Conservation (phyloP, 1,139 yeast genomes). For the Nakaseomyces kungkrabaensis region DNA sequence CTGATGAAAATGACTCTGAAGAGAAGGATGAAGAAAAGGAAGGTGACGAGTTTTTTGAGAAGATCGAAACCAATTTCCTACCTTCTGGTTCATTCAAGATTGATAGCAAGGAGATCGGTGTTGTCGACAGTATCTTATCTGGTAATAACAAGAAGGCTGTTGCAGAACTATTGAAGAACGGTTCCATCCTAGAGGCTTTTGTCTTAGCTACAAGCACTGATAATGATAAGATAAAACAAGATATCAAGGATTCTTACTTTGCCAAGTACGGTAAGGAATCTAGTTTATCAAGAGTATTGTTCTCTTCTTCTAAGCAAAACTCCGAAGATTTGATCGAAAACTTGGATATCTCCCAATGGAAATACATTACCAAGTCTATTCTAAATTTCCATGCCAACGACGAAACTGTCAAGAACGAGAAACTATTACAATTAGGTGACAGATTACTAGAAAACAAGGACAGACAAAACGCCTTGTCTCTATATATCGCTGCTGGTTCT, state of each 20-base stretch:
- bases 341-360: constrained; percentile 76
- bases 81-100: constrained; percentile 32
- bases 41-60: constrained; percentile 30
- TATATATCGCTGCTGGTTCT: constrained; percentile 75
- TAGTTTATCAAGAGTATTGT: constrained; percentile 60
- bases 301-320: constrained; percentile 50
- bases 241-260: constrained; percentile 67
- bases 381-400: constrained; percentile 45
- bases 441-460: constrained; percentile 41
- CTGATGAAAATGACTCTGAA: constrained; percentile 27
- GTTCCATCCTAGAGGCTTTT: constrained; percentile 67
- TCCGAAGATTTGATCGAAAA: constrained; percentile 68
- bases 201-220: constrained; percentile 67
- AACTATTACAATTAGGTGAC: constrained; percentile 67
- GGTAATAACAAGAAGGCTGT: constrained; percentile 67
- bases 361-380: constrained; percentile 63
- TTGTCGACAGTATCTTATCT: constrained; percentile 42
- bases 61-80: constrained; percentile 28
- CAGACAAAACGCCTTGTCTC: constrained; percentile 66
- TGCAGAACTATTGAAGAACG: constrained; percentile 52
- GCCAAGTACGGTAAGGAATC: constrained; percentile 43
- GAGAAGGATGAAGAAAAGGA: constrained; percentile 23
- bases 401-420: constrained; percentile 37
- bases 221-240: constrained; percentile 45
- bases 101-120: constrained; percentile 14